Evolutionary conservation across 192 early-diverging fungal genomes (phyloP).

Genomic region (Umbelopsis sp.): DNA sequence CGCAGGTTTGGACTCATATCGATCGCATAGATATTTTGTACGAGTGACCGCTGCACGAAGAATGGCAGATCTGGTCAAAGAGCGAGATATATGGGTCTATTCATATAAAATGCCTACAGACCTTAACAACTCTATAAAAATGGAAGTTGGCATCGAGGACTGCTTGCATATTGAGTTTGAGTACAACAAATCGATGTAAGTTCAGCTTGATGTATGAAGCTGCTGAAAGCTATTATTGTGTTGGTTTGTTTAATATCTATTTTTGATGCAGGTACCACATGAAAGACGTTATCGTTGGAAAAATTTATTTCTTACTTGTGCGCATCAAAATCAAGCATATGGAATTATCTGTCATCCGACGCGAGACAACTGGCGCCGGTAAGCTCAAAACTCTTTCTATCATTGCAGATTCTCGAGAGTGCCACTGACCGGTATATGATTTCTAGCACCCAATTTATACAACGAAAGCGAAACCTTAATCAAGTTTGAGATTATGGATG

Average conservation of each 20-base stretch:
- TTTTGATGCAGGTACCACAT: constrained; percentile 78
- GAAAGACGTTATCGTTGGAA: constrained; percentile 99
- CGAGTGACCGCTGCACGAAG: constrained; percentile 88
- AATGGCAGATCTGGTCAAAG: constrained; percentile 85
- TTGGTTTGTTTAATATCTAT: neutral
- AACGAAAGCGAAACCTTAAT: constrained; percentile 99
- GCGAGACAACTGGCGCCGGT: constrained; percentile 94
- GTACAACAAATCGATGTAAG: constrained; percentile 97
- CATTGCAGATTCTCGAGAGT: constrained; percentile 1
- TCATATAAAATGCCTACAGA: constrained; percentile 93
- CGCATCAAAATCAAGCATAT: constrained; percentile 99
- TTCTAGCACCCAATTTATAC: constrained; percentile 88
- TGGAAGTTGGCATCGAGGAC: constrained; percentile 99
- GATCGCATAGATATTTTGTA: constrained; percentile 81
- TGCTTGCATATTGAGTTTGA: constrained; percentile 99
- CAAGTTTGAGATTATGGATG: constrained; percentile 99
- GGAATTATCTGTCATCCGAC: constrained; percentile 97
- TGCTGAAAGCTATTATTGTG: neutral
- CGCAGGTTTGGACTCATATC: neutral
- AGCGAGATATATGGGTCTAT: constrained; percentile 98
- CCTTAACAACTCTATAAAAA: constrained; percentile 94
- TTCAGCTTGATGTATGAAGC: neutral
- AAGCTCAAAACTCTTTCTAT: neutral
- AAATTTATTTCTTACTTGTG: constrained; percentile 98
- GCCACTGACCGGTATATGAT: neutral